phyloP scores from a whole-genome alignment of 129 eudicot genomes.

The Chrysanthemum seticuspe region DNA sequence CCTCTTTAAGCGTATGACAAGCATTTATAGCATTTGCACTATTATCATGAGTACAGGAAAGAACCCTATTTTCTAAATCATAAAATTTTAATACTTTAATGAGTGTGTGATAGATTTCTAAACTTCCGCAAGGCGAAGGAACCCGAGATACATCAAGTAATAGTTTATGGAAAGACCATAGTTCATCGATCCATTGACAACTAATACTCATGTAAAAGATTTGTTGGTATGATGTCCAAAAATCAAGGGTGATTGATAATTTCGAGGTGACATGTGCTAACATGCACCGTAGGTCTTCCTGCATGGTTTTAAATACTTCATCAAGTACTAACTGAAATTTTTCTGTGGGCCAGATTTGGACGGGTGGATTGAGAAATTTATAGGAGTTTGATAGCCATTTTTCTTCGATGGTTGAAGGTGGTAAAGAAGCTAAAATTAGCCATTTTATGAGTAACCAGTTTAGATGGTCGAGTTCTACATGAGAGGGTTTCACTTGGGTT shows the following conservation, averaged over 20 bases:
- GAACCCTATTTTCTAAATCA: conserved; percentile 60
- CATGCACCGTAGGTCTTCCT: conserved; percentile 55
- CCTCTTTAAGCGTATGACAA: conserved; percentile 76
- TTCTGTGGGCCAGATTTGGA: conserved; percentile 73
- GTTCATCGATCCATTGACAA: conserved; percentile 90
- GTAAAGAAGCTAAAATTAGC: conserved; percentile 74
- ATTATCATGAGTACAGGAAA: conserved; percentile 86
- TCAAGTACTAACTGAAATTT: conserved; percentile 63
- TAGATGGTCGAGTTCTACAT: conserved; percentile 73
- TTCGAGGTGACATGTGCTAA: conserved; percentile 71
- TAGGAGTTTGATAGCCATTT: conserved; percentile 70
- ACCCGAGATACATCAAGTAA: conserved; percentile 80
- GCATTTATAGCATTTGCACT: conserved; percentile 71
- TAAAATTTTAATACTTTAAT: conserved; percentile 63
- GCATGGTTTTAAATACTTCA: conserved; percentile 80
- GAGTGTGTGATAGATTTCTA: conserved; percentile 58
- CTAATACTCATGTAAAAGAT: conserved; percentile 77
- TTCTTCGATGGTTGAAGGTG: conserved; percentile 69
- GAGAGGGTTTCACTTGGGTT: conserved; percentile 54
- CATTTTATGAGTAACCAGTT: conserved; percentile 94
- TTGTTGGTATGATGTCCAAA: conserved; percentile 88
- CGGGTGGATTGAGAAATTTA: conserved; percentile 66
- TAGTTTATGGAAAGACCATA: conserved; percentile 76
- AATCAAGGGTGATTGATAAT: conserved; percentile 81
- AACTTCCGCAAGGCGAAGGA: conserved; percentile 78